Percentiles rank a stretch among this genome's conserved stretches.
Conservation (phyloP, 371 early-diverging fungal species). For the Mortierella sp. region DNA sequence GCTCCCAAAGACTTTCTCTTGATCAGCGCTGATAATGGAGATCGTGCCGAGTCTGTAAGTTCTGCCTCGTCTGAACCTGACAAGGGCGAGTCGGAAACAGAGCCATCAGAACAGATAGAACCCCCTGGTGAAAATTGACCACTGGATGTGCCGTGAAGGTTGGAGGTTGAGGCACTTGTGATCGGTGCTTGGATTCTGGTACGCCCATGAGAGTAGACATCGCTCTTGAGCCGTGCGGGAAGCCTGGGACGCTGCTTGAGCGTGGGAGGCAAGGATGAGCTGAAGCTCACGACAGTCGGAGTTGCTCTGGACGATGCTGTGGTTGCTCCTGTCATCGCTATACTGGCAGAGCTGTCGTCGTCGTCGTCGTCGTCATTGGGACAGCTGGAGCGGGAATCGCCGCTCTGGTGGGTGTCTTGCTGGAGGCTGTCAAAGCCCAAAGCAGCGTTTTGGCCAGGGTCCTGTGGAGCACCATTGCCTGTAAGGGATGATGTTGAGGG, state of each 20-base stretch:
- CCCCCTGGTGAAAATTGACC: conserved; percentile 48
- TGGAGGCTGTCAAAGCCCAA: conserved; percentile 10
- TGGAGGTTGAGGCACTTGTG: conserved; percentile 6
- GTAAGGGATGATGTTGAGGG: conserved; percentile 3
- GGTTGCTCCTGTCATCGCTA: not conserved
- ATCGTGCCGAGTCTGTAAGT: conserved; percentile 18
- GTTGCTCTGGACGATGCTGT: conserved; percentile 1
- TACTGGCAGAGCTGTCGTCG: no score
- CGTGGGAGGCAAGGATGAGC: conserved; percentile 34
- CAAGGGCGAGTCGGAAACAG: conserved; percentile 41
- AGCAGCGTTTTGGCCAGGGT: conserved; percentile 7
- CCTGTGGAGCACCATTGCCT: not conserved
- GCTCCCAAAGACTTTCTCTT: conserved; percentile 53
- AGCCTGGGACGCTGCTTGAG: conserved; percentile 35
- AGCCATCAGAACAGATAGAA: conserved; percentile 37
- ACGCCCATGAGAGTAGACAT: conserved; percentile 15
- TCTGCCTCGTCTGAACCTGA: conserved; percentile 46
- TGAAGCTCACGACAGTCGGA: conserved; percentile 23
- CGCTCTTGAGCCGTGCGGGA: conserved; percentile 46
- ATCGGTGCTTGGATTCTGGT: not conserved
- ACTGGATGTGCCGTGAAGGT: conserved; percentile 35
- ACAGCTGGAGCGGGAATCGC: not conserved
- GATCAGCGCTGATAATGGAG: conserved; percentile 49
- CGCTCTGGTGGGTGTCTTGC: not conserved
- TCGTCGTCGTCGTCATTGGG: not conserved